A percentile compares a stretch with the other conserved stretches of the same genome.
Conservation (phyloP, 2,329 filamentous ascomycete species). For the Arthroderma sp. region DNA sequence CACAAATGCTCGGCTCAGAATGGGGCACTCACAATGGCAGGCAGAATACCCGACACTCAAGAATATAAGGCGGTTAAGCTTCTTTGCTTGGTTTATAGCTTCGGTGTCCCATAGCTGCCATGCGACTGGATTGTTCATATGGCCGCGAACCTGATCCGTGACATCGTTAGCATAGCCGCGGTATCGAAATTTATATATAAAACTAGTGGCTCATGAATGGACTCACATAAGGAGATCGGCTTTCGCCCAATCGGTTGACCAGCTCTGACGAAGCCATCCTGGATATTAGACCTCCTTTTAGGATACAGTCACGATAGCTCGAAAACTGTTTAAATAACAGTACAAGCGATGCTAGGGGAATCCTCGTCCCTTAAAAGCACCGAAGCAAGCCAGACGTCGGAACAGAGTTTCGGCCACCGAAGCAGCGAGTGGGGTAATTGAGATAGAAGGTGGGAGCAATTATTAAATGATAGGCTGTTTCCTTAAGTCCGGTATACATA, state of each 20-base stretch:
- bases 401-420: too few species aligned
- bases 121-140: slow-evolving; percentile 68
- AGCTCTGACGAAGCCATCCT: slow-evolving; percentile 20
- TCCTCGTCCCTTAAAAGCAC: too few species aligned
- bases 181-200: not conserved
- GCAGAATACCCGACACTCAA: slow-evolving; percentile 90
- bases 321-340: too few species aligned
- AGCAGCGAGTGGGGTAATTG: too few species aligned
- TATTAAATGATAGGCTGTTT: too few species aligned
- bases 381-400: too few species aligned
- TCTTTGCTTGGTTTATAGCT: slow-evolving; percentile 61
- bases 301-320: too few species aligned
- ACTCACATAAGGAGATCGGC: slow-evolving; percentile 54
- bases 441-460: too few species aligned
- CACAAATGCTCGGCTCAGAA: not conserved
- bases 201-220: not conserved
- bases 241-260: slow-evolving; percentile 46
- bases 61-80: slow-evolving; percentile 78
- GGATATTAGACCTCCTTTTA: too few species aligned
- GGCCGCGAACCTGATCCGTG: slow-evolving; percentile 48
- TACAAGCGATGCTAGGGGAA: too few species aligned
- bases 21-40: slow-evolving; percentile 63
- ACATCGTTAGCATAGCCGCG: not conserved
- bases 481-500: too few species aligned
- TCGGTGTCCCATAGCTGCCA: slow-evolving; percentile 84